phyloP scores from a whole-genome alignment of 345 rosid species.

The Passiflora organensis region DNA sequence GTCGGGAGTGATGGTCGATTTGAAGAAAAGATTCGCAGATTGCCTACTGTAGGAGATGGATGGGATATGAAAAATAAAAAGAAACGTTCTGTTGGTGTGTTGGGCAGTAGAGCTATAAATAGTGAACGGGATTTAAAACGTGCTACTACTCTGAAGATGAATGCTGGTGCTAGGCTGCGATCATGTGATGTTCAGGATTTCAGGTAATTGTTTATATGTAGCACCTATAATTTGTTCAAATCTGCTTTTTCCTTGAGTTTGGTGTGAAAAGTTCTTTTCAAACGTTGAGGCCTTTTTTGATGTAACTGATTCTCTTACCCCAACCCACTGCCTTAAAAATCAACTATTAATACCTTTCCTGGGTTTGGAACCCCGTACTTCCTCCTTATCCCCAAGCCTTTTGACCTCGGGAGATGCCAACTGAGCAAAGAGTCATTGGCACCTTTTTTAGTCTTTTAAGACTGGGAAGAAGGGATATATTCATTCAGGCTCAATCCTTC shows the following conservation, averaged over 20 bases:
- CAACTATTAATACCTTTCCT: too few relatives aligned
- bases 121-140: slow-evolving; percentile 61
- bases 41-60: slow-evolving; percentile 84
- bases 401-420: too few relatives aligned
- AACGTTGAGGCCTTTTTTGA: background rate
- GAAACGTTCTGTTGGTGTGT: slow-evolving; percentile 82
- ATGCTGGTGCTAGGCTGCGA: slow-evolving; percentile 58
- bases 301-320: too few relatives aligned
- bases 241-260: background rate
- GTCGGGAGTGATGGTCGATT: slow-evolving; percentile 43
- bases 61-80: slow-evolving; percentile 92
- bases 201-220: slow-evolving; percentile 46
- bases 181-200: slow-evolving; percentile 62
- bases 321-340: too few relatives aligned
- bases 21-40: slow-evolving; percentile 76
- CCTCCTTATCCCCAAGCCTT: too few relatives aligned
- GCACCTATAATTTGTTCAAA: too few relatives aligned
- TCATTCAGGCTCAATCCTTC: background rate
- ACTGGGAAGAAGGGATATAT: too few relatives aligned
- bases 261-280: background rate
- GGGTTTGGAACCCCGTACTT: too few relatives aligned
- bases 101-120: slow-evolving; percentile 54
- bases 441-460: too few relatives aligned
- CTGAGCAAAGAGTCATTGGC: too few relatives aligned
- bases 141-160: slow-evolving; percentile 48